These are phyloP conservation scores for Phytopythium vexans DNA, from an alignment of 352 stramenopile species.

Conservation along the genomic window DNA sequence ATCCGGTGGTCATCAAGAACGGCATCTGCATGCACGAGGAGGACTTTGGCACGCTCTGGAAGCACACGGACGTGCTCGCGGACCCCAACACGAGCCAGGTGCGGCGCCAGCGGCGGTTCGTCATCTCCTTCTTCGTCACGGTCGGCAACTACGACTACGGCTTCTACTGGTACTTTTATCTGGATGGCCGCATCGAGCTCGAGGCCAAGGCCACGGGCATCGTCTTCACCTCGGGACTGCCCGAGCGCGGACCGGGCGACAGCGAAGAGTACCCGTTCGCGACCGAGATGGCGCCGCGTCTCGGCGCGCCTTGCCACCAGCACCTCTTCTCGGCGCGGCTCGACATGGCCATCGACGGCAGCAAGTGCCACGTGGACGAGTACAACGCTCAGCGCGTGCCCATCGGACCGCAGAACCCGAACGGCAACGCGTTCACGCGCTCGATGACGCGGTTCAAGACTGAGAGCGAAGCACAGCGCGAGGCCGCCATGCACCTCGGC, in stretches of 20 bases:
- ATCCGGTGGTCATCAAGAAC: slow-evolving; percentile 55
- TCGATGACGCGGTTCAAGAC: slow-evolving; percentile 39
- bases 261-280: slow-evolving; percentile 40
- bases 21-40: slow-evolving; percentile 85
- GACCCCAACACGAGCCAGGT: slow-evolving; percentile 25
- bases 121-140: slow-evolving; percentile 82
- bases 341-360: slow-evolving; percentile 73
- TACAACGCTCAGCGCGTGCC: slow-evolving; percentile 48
- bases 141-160: slow-evolving; percentile 88
- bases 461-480: slow-evolving; percentile 44
- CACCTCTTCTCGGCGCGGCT: slow-evolving; percentile 76
- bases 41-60: slow-evolving; percentile 75
- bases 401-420: slow-evolving; percentile 38
- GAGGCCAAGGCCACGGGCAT: slow-evolving; percentile 81
- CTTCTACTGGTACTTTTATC: slow-evolving; percentile 74
- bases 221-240: slow-evolving; percentile 71
- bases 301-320: slow-evolving; percentile 67
- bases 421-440: slow-evolving; percentile 57
- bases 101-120: slow-evolving; percentile 60
- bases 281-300: slow-evolving; percentile 45
- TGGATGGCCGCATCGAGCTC: slow-evolving; percentile 75
- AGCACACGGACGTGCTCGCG: slow-evolving; percentile 54
- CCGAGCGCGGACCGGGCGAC: slow-evolving; percentile 7
- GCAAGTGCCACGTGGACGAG: slow-evolving; percentile 43
- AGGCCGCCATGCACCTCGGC: slow-evolving; percentile 40